A percentile compares a stretch with the other conserved stretches of the same genome.
These are phyloP conservation scores for Avena atlantica DNA, from an alignment of 176 grass and related monocot genomes.

Conservation along the genomic window DNA sequence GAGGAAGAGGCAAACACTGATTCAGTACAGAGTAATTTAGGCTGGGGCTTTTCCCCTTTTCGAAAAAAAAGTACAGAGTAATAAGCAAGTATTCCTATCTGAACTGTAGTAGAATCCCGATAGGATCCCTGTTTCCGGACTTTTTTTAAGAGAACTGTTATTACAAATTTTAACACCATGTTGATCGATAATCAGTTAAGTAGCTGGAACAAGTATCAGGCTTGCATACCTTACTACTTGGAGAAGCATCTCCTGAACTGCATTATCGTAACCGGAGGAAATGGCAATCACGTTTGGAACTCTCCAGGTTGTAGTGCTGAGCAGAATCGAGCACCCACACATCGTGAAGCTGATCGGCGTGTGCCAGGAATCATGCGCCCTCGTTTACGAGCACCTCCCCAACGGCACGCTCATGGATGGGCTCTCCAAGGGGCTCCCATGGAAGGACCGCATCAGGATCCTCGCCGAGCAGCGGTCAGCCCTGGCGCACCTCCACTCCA, in stretches of 20 bases:
- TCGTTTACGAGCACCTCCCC: conserved; percentile 76
- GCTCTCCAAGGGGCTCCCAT: conserved; percentile 47
- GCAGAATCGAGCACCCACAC: conserved; percentile 61
- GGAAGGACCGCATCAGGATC: conserved; percentile 60
- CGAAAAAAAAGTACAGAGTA: background rate
- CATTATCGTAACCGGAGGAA: background rate
- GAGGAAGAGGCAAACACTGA: background rate
- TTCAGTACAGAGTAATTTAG: background rate
- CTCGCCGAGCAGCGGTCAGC: conserved; percentile 57
- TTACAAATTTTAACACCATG: background rate
- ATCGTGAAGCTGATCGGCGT: conserved; percentile 71
- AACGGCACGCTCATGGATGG: conserved; percentile 59
- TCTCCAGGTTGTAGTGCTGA: conserved; percentile 55
- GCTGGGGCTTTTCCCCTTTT: too few species aligned
- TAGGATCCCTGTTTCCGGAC: background rate
- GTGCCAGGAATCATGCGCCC: conserved; percentile 55
- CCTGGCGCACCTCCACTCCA: conserved; percentile 64
- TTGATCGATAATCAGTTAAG: background rate
- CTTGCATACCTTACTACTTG: background rate
- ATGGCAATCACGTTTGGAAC: conserved; percentile 13
- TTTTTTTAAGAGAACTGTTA: background rate
- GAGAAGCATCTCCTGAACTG: background rate
- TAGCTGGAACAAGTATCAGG: background rate
- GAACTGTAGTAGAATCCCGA: background rate
- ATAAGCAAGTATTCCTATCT: background rate